phyloP scores from a whole-genome alignment of 2,329 filamentous ascomycete genomes.

The Claviceps lovelessii region DNA sequence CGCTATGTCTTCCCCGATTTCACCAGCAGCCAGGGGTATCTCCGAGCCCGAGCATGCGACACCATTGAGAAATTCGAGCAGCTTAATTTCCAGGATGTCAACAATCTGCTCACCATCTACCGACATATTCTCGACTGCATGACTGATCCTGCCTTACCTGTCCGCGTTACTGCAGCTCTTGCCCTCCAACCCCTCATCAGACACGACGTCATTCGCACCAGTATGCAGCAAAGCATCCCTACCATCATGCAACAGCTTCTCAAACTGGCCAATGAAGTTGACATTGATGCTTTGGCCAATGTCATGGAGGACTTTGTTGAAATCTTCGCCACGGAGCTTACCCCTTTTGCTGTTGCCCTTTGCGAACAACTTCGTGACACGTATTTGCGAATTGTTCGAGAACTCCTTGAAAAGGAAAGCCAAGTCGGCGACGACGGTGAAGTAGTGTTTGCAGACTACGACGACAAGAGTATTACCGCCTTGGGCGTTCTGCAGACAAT shows the following conservation, averaged over 20 bases:
- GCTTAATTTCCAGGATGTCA: conserved; percentile 89
- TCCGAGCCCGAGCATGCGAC: conserved; percentile 88
- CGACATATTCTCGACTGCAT: conserved; percentile 93
- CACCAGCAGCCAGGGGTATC: conserved; percentile 77
- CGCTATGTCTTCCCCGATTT: conserved; percentile 98
- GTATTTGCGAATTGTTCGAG: conserved; percentile 82
- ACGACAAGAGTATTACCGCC: conserved; percentile 97
- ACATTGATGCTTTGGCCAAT: conserved; percentile 91
- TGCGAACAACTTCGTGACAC: conserved; percentile 94
- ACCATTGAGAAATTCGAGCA: conserved; percentile 97
- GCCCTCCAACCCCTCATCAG: conserved; percentile 90
- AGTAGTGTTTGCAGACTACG: conserved; percentile 69
- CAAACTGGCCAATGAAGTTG: conserved; percentile 93
- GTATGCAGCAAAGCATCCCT: conserved; percentile 95
- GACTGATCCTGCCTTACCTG: conserved; percentile 84
- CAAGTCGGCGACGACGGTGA: conserved; percentile 64
- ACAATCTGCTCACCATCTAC: conserved; percentile 93
- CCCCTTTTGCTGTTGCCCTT: conserved; percentile 88
- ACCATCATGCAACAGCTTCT: conserved; percentile 98
- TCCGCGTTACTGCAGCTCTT: conserved; percentile 84
- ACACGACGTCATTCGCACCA: conserved; percentile 82
- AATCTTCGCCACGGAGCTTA: conserved; percentile 92
- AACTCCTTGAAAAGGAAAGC: conserved; percentile 77
- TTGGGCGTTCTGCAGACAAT: conserved; percentile 95
- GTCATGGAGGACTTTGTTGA: conserved; percentile 99